Base-by-base conservation (phyloP, 768 basidiomycete genomes). In the Daedaleopsis sinensis region DNA sequence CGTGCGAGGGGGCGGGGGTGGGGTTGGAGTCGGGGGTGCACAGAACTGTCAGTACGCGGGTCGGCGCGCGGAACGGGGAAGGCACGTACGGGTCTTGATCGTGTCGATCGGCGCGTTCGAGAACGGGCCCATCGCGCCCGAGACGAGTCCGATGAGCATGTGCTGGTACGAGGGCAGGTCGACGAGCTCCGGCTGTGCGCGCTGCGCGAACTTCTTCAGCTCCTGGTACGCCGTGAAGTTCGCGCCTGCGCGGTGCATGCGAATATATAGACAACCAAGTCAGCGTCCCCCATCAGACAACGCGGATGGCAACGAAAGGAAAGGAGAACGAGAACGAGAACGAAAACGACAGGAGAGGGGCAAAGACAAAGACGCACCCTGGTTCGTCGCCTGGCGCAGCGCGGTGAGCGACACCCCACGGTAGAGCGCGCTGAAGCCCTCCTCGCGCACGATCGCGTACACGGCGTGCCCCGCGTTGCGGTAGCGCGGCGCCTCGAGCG, bases 171-270 rank as follows among this genome's bases (percentile, higher is more conserved):
- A 93, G 4, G 97, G 97, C 32, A 99, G 82, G 43, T 93, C 90
- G 0, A 69, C 70, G 55, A 89, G 76, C 48, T 89, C 85, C 12
- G 96, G 96, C 73, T 99, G 97, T 65, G 83, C 76, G 57, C 76
- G 77, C 58, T 91, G 84, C 15, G 91, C 89, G 53, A 91, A 65
- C 71, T 89, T 92, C 81, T 98, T 99, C 68, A 98, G 79, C 72
- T 98, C 94, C 72, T 97, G 96, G 78, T 98, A 99, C 46, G 91
- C 94, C 5, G 97, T 98, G 70, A 99, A 99, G 75, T 99, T 99
- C 23, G 93, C 96, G 67, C 94, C 95, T 87, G 44, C 32, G 27
- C 27, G 27, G 27, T 32, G n/a, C n/a, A n/a, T n/a, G n/a, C n/a
- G n/a, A n/a, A n/a, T 32, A 32, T 32, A 23, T 8, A 48, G 54